These are phyloP conservation scores for Carex kokanica DNA, from an alignment of 176 grass and related monocot genomes.

Conservation along the genomic window DNA sequence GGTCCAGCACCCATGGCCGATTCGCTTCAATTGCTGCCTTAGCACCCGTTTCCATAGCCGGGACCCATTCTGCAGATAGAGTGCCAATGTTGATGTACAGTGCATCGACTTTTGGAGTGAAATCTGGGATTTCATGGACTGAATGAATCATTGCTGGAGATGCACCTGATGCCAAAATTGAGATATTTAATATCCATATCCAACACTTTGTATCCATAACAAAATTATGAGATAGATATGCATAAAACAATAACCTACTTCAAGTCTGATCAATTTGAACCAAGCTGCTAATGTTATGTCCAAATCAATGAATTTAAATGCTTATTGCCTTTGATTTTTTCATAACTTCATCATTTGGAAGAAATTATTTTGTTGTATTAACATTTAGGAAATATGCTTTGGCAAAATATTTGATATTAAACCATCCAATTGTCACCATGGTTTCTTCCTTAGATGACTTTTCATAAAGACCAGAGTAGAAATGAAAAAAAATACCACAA, in stretches of 20 bases:
- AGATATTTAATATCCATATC: background rate
- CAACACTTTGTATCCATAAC: background rate
- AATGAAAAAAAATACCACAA: background rate
- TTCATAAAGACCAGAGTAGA: background rate
- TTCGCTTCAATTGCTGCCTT: slow-evolving; percentile 26
- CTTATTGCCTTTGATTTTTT: background rate
- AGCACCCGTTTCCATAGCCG: slow-evolving; percentile 62
- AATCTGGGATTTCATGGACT: slow-evolving; percentile 65
- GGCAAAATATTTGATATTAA: background rate
- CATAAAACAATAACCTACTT: background rate
- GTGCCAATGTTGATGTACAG: slow-evolving; percentile 83
- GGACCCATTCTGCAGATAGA: slow-evolving; percentile 69
- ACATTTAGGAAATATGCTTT: background rate
- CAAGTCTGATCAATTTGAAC: background rate
- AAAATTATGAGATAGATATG: background rate
- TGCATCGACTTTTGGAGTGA: slow-evolving; percentile 57
- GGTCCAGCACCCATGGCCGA: slow-evolving; percentile 82
- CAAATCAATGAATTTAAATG: background rate
- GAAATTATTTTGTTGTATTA: background rate
- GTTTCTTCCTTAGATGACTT: background rate
- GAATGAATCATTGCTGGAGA: slow-evolving; percentile 86
- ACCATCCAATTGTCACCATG: background rate
- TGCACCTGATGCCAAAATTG: slow-evolving; percentile 24
- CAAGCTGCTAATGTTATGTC: background rate
- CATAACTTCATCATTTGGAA: background rate